Evolutionary conservation across 345 rosid species (phyloP), one percentile per base, ranked within the genome.

Genomic region (Corchorus capsularis): DNA sequence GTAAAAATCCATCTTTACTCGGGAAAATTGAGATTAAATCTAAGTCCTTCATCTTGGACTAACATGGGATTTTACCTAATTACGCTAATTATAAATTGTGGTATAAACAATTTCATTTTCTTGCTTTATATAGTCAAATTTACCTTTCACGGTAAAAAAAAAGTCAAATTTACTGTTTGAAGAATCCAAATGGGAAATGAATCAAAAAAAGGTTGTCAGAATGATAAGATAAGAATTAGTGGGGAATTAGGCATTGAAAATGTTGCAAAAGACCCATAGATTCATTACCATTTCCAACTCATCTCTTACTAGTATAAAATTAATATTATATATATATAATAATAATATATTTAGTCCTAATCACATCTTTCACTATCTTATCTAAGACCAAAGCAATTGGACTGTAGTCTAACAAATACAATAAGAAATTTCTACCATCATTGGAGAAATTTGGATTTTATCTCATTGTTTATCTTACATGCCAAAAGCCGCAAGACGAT

Each of bases 171-270:
- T 41, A 35, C 59, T 14, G 0, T 4, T 72, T 72, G 68, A 12
- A 12, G 47, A 46, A 34, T n/a, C 66, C 22, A 63, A 77, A 62
- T 79, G 78, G 20, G 75, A 80, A 83, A 80, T 32, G 83, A 75
- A 78, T 72, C 76, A 55, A 53, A 62, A 53, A 59, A 43, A 45
- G 50, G 56, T 49, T 46, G 78, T 27, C 53, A 79, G 63, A 61
- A 72, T 69, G 35, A 73, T 45, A 17, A 5, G 69, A 49, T 17
- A 45, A 75, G 60, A 57, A 65, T 14, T 1, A n/a, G 27, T 65
- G 10, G 65, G 39, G 9, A 79, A 63, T 41, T 73, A 49, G 85
- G 79, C 70, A 69, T 73, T 73, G 74, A 73, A 73, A 73, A 69
- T 32, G 6, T 54, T 50, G 35, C 46, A n/a, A 43, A 27, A 20